Percentiles rank a stretch among this genome's conserved stretches.
Conservation (phyloP, 306 rosid species). For the Heteromeles arbutifolia region DNA sequence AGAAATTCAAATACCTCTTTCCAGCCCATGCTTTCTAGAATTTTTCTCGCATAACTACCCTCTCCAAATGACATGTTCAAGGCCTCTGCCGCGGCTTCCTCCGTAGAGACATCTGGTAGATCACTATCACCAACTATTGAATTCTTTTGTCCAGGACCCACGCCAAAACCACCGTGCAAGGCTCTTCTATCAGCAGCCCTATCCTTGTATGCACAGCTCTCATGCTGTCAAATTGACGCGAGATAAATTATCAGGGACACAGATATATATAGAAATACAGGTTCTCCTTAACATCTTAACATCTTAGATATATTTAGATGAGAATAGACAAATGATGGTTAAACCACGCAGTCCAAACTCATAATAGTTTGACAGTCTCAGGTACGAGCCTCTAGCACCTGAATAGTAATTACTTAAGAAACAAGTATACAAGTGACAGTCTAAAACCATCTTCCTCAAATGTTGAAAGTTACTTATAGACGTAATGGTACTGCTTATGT, state of each 20-base stretch:
- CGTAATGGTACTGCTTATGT: background rate
- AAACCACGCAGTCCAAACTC: background rate
- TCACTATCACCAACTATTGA: slow-evolving; percentile 14
- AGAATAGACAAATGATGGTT: background rate
- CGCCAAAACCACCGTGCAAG: slow-evolving; percentile 73
- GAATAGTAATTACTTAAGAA: background rate
- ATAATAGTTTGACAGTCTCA: background rate
- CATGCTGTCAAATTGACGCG: slow-evolving; percentile 33
- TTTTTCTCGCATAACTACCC: slow-evolving; percentile 71
- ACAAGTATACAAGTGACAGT: background rate
- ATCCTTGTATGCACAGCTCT: slow-evolving; percentile 53
- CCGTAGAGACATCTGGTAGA: slow-evolving; percentile 20
- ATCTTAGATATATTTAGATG: background rate
- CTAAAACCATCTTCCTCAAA: background rate
- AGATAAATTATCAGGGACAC: slow-evolving; percentile 11
- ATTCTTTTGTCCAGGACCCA: slow-evolving; percentile 85
- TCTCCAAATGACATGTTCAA: slow-evolving; percentile 70
- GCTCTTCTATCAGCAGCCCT: slow-evolving; percentile 85
- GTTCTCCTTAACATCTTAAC: too few relatives aligned
- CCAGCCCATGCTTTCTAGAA: slow-evolving; percentile 80
- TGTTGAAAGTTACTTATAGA: background rate
- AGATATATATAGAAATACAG: background rate
- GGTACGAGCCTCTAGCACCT: background rate
- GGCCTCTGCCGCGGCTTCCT: slow-evolving; percentile 66
- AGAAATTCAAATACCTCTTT: slow-evolving; percentile 58